These are phyloP conservation scores for Triticum urartu DNA, from an alignment of 176 grass and related monocot species.

Conservation along the genomic window DNA sequence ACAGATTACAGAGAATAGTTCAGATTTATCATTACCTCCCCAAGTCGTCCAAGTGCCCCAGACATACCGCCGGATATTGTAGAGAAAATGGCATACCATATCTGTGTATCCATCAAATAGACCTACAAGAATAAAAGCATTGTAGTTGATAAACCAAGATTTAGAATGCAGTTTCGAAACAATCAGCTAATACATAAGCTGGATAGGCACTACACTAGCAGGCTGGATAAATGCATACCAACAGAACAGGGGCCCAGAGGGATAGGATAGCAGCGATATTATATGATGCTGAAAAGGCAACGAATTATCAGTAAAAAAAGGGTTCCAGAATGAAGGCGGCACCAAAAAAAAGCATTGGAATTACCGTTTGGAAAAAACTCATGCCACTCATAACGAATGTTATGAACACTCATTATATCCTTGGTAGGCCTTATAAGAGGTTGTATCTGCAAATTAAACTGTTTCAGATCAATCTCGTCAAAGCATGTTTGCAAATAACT, in stretches of 20 bases:
- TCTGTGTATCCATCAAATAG: conserved; percentile 98
- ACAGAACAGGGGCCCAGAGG: conserved; percentile 84
- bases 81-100: conserved; percentile 95
- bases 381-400: conserved; percentile 88
- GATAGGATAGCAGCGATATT: conserved; percentile 81
- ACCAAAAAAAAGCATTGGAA: neutral
- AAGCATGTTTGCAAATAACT: conserved; percentile 4
- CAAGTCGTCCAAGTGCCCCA: conserved; percentile 94
- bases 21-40: conserved; percentile 67
- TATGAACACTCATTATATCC: conserved; percentile 82
- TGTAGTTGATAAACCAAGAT: neutral
- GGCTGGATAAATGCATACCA: conserved; percentile 49
- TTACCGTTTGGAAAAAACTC: conserved; percentile 97
- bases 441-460: conserved; percentile 70
- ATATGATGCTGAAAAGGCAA: conserved; percentile 59
- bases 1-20: neutral
- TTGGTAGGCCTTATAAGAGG: conserved; percentile 90
- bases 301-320: conserved; percentile 8
- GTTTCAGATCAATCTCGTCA: conserved; percentile 7
- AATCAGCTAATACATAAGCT: conserved; percentile 24
- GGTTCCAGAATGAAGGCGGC: neutral
- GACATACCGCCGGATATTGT: conserved; percentile 88
- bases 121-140: conserved; percentile 56
- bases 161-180: conserved; percentile 7
- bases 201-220: conserved; percentile 8